Percentiles rank a stretch among this genome's conserved stretches.
Conservation (phyloP, 2,329 filamentous ascomycete species). For the Trichoderma atrobrunneum region DNA sequence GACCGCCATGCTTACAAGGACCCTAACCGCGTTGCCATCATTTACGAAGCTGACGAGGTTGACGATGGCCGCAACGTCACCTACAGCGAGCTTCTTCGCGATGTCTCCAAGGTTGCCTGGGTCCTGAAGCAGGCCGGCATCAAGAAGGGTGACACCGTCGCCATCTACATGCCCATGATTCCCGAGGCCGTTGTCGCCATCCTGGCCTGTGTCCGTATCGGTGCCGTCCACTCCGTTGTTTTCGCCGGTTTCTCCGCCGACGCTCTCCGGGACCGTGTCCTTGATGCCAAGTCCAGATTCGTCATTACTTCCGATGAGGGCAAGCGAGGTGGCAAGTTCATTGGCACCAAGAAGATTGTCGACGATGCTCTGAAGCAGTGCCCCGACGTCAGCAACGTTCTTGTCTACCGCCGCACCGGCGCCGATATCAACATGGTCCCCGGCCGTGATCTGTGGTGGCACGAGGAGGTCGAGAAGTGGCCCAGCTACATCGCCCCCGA, state of each 20-base stretch:
- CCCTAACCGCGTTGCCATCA: slow-evolving; percentile 90
- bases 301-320: slow-evolving; percentile 98
- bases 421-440: slow-evolving; percentile 87
- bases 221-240: slow-evolving; percentile 93
- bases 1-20: slow-evolving; percentile 96
- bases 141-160: slow-evolving; percentile 94
- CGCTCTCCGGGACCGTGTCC: slow-evolving; percentile 89
- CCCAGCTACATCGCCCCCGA: slow-evolving; percentile 88
- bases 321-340: slow-evolving; percentile 94
- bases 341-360: slow-evolving; percentile 98
- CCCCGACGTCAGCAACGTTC: slow-evolving; percentile 76
- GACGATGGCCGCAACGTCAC: slow-evolving; percentile 84
- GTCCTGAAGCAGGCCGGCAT: slow-evolving; percentile 94
- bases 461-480: slow-evolving; percentile 97
- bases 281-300: slow-evolving; percentile 86
- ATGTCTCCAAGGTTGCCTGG: slow-evolving; percentile 85
- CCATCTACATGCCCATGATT: slow-evolving; percentile 98
- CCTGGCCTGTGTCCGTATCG: slow-evolving; percentile 86
- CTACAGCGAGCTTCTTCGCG: slow-evolving; percentile 86
- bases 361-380: slow-evolving; percentile 97
- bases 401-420: slow-evolving; percentile 95
- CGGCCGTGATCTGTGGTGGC: slow-evolving; percentile 95
- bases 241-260: slow-evolving; percentile 98
- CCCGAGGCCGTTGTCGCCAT: slow-evolving; percentile 91
- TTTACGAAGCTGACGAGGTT: slow-evolving; percentile 96